These are phyloP conservation scores for Parmelia sp. DNA, from an alignment of 495 filamentous ascomycete species.

Conservation along the genomic window DNA sequence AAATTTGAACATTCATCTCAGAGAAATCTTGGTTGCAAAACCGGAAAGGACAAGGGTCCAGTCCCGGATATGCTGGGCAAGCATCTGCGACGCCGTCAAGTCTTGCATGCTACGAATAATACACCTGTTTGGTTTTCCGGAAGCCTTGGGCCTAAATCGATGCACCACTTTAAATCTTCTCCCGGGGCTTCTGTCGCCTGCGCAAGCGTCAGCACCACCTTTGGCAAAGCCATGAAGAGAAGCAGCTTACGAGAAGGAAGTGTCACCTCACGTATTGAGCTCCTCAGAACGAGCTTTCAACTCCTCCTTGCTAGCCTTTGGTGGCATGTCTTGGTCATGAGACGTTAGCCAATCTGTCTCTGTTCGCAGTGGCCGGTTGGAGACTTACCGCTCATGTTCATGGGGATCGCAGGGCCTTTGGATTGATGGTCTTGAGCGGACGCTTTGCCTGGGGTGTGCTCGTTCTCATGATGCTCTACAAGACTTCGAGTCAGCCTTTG, in stretches of 20 bases:
- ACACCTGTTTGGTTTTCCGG: not conserved
- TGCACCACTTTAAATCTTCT: not conserved
- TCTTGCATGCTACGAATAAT: not conserved
- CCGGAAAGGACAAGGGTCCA: not conserved
- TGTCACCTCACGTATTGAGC: constrained; percentile 51
- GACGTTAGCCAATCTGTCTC: not conserved
- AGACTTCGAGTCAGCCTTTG: not conserved
- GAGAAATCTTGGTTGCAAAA: not conserved
- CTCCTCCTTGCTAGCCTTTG: constrained; percentile 60
- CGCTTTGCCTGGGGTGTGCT: constrained; percentile 33
- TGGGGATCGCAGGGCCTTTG: constrained; percentile 43
- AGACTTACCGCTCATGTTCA: constrained; percentile 33
- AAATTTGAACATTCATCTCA: not conserved
- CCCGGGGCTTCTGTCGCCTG: constrained; percentile 4
- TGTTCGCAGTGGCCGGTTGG: not conserved
- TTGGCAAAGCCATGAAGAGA: not conserved
- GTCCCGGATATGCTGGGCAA: not conserved
- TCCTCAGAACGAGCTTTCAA: constrained; percentile 55
- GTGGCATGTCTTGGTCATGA: constrained; percentile 41
- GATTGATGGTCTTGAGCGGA: constrained; percentile 34
- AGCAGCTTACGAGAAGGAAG: not conserved
- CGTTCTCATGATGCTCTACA: constrained; percentile 21
- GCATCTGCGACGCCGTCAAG: not conserved
- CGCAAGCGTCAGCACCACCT: constrained; percentile 3
- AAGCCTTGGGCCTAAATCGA: not conserved